Evolutionary conservation across 371 early-diverging fungal genomes (phyloP).

Genomic region (Actinomortierella ambigua): DNA sequence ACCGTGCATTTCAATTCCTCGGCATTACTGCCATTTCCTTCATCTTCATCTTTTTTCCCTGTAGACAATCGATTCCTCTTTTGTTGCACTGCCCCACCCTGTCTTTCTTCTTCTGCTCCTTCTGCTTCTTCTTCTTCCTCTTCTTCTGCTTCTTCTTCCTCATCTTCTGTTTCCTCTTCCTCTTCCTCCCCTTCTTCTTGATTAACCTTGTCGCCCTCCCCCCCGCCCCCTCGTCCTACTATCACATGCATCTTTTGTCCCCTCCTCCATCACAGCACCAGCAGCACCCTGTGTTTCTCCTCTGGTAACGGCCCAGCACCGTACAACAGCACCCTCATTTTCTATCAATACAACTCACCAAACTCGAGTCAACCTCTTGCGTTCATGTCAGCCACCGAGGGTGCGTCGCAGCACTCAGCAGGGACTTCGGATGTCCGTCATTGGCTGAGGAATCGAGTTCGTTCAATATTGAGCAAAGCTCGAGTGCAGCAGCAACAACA

Average conservation of each 20-base stretch:
- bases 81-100: no score
- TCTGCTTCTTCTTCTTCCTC: not conserved
- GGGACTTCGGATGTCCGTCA: not conserved
- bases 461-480: not conserved
- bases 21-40: no score
- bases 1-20: no score
- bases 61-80: no score
- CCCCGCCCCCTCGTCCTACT: not conserved
- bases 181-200: not conserved
- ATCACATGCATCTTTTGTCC: not conserved
- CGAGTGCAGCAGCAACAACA: slow-evolving; percentile 5
- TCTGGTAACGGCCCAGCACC: not conserved
- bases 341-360: not conserved
- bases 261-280: not conserved
- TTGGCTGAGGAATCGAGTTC: not conserved
- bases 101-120: not conserved
- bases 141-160: not conserved
- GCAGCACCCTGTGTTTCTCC: not conserved
- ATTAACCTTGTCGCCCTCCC: no score
- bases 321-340: not conserved
- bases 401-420: not conserved
- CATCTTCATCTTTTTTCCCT: no score
- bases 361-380: not conserved
- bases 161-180: not conserved
- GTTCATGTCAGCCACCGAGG: slow-evolving; percentile 8